Conservation (phyloP, 768 basidiomycete genomes). For the Boletus vinaceobasis region DNA sequence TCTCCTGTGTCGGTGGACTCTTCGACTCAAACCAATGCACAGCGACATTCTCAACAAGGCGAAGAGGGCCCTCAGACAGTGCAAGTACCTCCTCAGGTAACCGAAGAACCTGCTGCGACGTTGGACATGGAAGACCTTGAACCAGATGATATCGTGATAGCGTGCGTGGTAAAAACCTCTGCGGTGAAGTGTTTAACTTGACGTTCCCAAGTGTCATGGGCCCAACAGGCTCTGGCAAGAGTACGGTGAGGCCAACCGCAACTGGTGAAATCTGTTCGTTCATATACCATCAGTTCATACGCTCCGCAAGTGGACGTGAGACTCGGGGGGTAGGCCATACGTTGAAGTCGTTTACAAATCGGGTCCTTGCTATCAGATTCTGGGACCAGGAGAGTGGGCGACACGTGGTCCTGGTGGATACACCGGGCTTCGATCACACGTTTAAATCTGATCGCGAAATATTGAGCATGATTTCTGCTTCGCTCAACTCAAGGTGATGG, state of each 20-base stretch:
- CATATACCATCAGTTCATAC: conserved; percentile 9
- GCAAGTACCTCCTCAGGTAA: too few relatives aligned
- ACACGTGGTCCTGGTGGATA: conserved; percentile 22
- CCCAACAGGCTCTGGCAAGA: conserved; percentile 12
- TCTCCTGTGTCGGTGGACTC: too few relatives aligned
- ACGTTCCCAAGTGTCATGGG: conserved; percentile 14
- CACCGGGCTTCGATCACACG: conserved; percentile 24
- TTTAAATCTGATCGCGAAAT: conserved; percentile 10
- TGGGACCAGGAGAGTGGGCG: background rate
- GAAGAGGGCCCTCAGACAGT: too few relatives aligned
- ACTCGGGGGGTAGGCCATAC: conserved; percentile 4
- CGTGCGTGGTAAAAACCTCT: conserved; percentile 1
- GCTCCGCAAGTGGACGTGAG: background rate
- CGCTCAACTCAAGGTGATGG: conserved; percentile 12
- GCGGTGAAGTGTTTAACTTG: background rate
- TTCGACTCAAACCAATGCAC: too few relatives aligned
- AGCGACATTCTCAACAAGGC: too few relatives aligned
- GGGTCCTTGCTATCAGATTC: conserved; percentile 7
- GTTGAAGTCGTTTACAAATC: conserved; percentile 9
- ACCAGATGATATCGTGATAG: conserved; percentile 7
- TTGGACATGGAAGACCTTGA: background rate
- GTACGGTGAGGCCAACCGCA: background rate
- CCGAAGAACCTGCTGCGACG: background rate
- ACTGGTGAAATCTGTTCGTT: background rate
- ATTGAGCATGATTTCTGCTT: conserved; percentile 9